Evolutionary conservation across 2,329 filamentous ascomycete species (phyloP).

Genomic region (Sphaerulina musiva): DNA sequence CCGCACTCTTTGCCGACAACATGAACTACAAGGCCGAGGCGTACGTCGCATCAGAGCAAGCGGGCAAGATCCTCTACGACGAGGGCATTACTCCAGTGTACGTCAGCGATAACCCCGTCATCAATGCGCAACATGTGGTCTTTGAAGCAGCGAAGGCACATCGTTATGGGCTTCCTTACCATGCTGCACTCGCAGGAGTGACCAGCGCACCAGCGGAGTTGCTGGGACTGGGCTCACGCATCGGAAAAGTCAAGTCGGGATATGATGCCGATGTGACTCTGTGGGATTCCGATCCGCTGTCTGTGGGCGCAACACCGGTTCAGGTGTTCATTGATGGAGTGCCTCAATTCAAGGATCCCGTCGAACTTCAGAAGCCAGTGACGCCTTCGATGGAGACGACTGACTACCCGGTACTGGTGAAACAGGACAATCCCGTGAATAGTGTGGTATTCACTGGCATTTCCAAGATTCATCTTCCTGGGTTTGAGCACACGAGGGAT

Average conservation of each 20-base stretch:
- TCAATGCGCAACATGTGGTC: slow-evolving; percentile 63
- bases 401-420: slow-evolving; percentile 36
- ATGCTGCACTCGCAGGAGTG: slow-evolving; percentile 37
- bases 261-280: slow-evolving; percentile 41
- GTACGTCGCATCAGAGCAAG: slow-evolving; percentile 58
- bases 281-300: slow-evolving; percentile 41
- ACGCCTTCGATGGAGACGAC: slow-evolving; percentile 38
- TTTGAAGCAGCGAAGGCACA: slow-evolving; percentile 50
- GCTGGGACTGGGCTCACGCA: slow-evolving; percentile 36
- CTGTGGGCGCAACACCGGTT: slow-evolving; percentile 27
- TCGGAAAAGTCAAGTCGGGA: slow-evolving; percentile 38
- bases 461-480: slow-evolving; percentile 45
- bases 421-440: slow-evolving; percentile 25
- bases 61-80: slow-evolving; percentile 60
- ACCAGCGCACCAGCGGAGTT: slow-evolving; percentile 37
- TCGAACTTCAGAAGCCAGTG: slow-evolving; percentile 50
- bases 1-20: slow-evolving; percentile 62
- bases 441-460: slow-evolving; percentile 54
- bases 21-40: slow-evolving; percentile 62
- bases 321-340: slow-evolving; percentile 42
- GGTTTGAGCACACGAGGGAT: slow-evolving; percentile 33
- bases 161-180: slow-evolving; percentile 37
- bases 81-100: slow-evolving; percentile 60
- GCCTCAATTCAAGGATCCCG: slow-evolving; percentile 45
- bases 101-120: slow-evolving; percentile 64